Evolutionary conservation across 1,139 yeast genomes (phyloP).

Genomic region (Geotrichum citri-aurantii): DNA sequence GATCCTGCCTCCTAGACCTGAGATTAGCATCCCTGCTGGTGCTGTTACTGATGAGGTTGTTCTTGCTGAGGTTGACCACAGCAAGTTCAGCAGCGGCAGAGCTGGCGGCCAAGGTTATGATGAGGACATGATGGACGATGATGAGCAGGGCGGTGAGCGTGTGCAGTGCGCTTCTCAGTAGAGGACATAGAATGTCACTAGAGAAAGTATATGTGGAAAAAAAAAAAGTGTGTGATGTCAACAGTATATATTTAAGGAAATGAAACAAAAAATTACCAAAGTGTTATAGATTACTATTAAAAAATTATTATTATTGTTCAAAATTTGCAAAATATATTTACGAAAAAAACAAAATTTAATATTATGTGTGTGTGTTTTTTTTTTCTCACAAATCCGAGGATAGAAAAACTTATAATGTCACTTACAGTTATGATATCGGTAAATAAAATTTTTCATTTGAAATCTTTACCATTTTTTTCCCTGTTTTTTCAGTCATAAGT

Average conservation of each 20-base stretch:
- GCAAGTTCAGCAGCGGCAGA: constrained; percentile 37
- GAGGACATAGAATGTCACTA: constrained; percentile 16
- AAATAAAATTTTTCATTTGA: too few relatives aligned
- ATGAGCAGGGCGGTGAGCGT: constrained; percentile 54
- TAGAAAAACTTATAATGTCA: too few relatives aligned
- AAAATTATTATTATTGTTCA: too few relatives aligned
- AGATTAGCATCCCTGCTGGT: constrained; percentile 32
- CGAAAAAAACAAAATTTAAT: too few relatives aligned
- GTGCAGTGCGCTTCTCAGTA: constrained; percentile 75
- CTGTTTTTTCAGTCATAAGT: too few relatives aligned
- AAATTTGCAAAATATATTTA: too few relatives aligned
- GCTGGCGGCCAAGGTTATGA: constrained; percentile 30
- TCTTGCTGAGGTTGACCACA: constrained; percentile 54
- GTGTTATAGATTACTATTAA: background rate
- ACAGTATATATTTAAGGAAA: background rate
- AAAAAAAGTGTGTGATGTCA: background rate
- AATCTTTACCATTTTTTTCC: too few relatives aligned
- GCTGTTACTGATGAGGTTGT: constrained; percentile 76
- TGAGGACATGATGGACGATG: constrained; percentile 43
- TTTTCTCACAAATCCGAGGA: background rate
- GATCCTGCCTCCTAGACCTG: constrained; percentile 40
- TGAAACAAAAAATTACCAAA: background rate
- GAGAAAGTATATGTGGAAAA: background rate
- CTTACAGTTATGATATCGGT: too few relatives aligned
- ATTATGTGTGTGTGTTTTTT: too few relatives aligned